Base-by-base conservation (phyloP, 352 stramenopile genomes). In the Globisporangium paddicum region DNA sequence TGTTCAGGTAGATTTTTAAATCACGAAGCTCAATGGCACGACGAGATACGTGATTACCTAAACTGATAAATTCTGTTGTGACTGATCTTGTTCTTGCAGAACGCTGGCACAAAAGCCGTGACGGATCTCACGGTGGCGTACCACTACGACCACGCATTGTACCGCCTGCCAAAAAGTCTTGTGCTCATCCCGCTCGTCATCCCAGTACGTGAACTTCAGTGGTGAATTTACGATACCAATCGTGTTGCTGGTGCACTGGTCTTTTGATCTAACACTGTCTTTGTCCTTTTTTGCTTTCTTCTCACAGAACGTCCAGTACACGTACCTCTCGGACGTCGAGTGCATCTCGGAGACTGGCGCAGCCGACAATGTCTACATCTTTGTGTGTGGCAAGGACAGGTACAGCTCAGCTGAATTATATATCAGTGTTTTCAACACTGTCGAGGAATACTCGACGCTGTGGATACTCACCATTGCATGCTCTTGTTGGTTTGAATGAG, bases 341-440 rank as follows among this genome's bases (percentile, higher is more conserved):
- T 88, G 71, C 50, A 76, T 93, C 57, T 88, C 77, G 9, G 76
- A 89, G 55, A 70, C 69, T 0, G 77, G 79, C 0, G 84, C 82
- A 11, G 80, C 84, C 34, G 84, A 92, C 63, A 89, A 73, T 55
- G 63, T 93, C 55, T 90, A 73, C 60, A 86, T 93, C 58, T 92
- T 89, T 52, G 77, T 93, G 0, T 93, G 84, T 63, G 72, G 82
- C 58, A 91, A 93, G 66, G 80, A 92, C 54, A 91, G 82, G 84
- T 90, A 56, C 1, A n/a, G 14, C 14, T 19, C n/a, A 16, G 14
- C 37, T 23, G n/a, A n/a, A n/a, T 49, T 34, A n/a, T 16, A 9
- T 25, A 11, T 26, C 8, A 5, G 10, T 35, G 28, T 28, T 13
- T 42, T 19, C 16, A 18, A 44, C 19, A 44, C 38, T n/a, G 3